These are phyloP conservation scores for Cydonia oblonga DNA, from an alignment of 331 rosid species.

Conservation along the genomic window DNA sequence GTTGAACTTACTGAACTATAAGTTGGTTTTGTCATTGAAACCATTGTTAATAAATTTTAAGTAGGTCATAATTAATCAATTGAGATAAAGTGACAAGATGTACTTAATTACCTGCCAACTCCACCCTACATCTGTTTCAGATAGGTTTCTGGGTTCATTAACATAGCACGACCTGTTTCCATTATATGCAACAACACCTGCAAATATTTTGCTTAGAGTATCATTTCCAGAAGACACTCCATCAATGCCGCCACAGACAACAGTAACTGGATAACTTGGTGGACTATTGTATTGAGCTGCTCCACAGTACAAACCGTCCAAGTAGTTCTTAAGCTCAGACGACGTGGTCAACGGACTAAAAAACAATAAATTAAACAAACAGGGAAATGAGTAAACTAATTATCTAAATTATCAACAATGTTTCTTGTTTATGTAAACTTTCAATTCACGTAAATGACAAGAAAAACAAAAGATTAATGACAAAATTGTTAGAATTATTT, in stretches of 20 bases:
- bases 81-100: not conserved
- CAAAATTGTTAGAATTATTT: not conserved
- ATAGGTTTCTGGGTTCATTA: not conserved
- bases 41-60: not conserved
- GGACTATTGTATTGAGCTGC: slow-evolving; percentile 44
- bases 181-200: slow-evolving; percentile 26
- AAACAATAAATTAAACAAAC: no score
- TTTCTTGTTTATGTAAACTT: no score
- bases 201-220: slow-evolving; percentile 22
- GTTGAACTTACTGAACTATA: no score
- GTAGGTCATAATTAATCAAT: not conserved
- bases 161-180: slow-evolving; percentile 30
- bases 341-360: slow-evolving; percentile 15
- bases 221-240: slow-evolving; percentile 13
- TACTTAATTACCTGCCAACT: slow-evolving; percentile 38
- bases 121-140: slow-evolving; percentile 33
- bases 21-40: not conserved
- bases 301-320: not conserved
- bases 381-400: no score
- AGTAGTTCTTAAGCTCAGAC: slow-evolving; percentile 6
- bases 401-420: no score
- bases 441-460: not conserved
- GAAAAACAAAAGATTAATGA: not conserved
- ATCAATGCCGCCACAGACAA: slow-evolving; percentile 37
- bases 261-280: slow-evolving; percentile 29